phyloP scores from a whole-genome alignment of 768 basidiomycete genomes.

The Lactarius sp. region DNA sequence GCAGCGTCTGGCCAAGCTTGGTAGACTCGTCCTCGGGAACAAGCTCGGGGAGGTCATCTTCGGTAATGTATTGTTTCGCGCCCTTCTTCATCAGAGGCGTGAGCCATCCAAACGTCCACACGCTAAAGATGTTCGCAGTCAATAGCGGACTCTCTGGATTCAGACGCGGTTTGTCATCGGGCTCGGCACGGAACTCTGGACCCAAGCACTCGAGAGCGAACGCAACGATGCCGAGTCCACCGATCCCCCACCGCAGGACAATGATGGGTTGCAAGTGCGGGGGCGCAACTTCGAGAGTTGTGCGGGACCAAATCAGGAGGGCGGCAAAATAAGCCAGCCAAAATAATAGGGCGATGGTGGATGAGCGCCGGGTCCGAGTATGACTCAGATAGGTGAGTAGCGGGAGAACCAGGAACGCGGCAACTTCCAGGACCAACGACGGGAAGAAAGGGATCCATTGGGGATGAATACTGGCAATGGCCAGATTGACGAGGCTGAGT shows the following conservation, averaged over 20 bases:
- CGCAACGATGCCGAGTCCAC: conserved; percentile 44
- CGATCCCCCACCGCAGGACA: conserved; percentile 41
- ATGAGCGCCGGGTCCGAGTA: conserved; percentile 62
- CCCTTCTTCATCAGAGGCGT: conserved; percentile 74
- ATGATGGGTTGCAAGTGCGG: conserved; percentile 37
- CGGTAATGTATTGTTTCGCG: conserved; percentile 60
- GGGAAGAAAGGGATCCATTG: conserved; percentile 42
- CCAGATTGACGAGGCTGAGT: conserved; percentile 42
- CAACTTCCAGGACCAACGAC: conserved; percentile 53
- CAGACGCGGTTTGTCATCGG: conserved; percentile 33
- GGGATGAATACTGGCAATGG: conserved; percentile 36
- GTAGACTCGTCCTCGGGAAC: conserved; percentile 62
- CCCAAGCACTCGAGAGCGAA: conserved; percentile 69
- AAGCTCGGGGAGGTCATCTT: conserved; percentile 80
- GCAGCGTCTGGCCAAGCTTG: conserved; percentile 58
- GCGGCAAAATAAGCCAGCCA: conserved; percentile 65
- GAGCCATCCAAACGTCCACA: conserved; percentile 85
- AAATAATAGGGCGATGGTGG: conserved; percentile 69
- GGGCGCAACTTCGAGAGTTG: conserved; percentile 36
- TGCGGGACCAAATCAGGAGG: conserved; percentile 56
- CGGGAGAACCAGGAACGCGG: conserved; percentile 46
- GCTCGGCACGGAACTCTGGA: conserved; percentile 44
- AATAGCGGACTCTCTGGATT: conserved; percentile 62
- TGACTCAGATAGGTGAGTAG: conserved; percentile 64
- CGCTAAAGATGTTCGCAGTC: conserved; percentile 76